Evolutionary conservation across 192 early-diverging fungal genomes (phyloP).

Genomic region (Gaertneriomyces sp.): DNA sequence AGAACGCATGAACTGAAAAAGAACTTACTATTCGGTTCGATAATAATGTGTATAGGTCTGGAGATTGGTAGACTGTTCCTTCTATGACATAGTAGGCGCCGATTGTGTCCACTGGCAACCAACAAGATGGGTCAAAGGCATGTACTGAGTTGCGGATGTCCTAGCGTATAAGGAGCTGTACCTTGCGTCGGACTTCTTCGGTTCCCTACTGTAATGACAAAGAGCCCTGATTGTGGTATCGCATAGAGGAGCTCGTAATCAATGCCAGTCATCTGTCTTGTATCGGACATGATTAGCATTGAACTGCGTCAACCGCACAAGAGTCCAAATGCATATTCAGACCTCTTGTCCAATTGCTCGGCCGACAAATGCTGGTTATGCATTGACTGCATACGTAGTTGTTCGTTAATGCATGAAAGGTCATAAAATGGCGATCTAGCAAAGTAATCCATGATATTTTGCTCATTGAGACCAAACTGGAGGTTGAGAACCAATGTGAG

Average conservation of each 20-base stretch:
- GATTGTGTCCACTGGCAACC: slow-evolving; percentile 34
- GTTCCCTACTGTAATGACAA: slow-evolving; percentile 40
- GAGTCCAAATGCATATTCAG: neutral
- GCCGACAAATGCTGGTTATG: slow-evolving; percentile 42
- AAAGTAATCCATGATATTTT: slow-evolving; percentile 49
- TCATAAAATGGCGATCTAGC: slow-evolving; percentile 48
- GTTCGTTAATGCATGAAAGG: slow-evolving; percentile 44
- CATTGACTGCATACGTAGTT: slow-evolving; percentile 46
- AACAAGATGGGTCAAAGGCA: slow-evolving; percentile 1
- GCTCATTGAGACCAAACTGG: slow-evolving; percentile 39
- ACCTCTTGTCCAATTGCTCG: slow-evolving; percentile 25
- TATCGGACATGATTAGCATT: neutral
- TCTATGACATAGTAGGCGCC: slow-evolving; percentile 50
- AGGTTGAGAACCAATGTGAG: neutral
- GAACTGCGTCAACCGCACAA: neutral
- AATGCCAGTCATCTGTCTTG: slow-evolving; percentile 26
- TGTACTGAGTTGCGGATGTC: slow-evolving; percentile 1
- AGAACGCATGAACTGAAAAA: neutral
- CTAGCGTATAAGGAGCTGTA: neutral
- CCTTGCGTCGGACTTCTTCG: slow-evolving; percentile 10
- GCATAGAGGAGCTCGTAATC: slow-evolving; percentile 15
- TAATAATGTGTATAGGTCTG: slow-evolving; percentile 37
- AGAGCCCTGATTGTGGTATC: slow-evolving; percentile 27
- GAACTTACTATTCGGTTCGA: slow-evolving; percentile 43
- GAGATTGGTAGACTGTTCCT: slow-evolving; percentile 53